Evolutionary conservation across 2,329 filamentous ascomycete genomes (phyloP), one percentile per base, ranked within the genome.

Genomic region (Aspergillus neotritici): DNA sequence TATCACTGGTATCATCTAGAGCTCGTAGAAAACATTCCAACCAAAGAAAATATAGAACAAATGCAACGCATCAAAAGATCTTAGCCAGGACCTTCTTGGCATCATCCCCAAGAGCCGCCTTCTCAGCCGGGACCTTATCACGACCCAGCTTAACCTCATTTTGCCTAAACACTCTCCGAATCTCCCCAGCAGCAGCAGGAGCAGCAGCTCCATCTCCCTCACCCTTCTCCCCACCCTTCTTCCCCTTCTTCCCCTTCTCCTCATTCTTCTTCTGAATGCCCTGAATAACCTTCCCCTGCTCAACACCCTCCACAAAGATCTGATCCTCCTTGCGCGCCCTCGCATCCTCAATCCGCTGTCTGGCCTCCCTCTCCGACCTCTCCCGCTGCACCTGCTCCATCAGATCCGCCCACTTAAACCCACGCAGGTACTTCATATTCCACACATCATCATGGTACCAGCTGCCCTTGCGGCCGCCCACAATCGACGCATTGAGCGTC

Each of bases 391-490:
- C 61, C 36, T 67, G 66, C 41, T 71, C 69, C 63, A 70, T 71
- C 47, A 73, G 47, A 55, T 72, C 67, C 14, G 55, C 58, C 70
- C 70, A 72, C 40, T 60, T 62, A 45, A 70, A 68, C 3, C 67
- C 66, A 9, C 52, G 51, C 36, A 73, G 53, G 43, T 73, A 73
- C 41, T 68, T 71, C 59, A 73, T 70, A 47, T 71, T 72, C 63
- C 62, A 69, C 21, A 72, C 53, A 52, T 72, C 71, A 50, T 72
- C 70, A 38, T 67, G 64, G 42, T 73, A 73, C 56, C 62, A 72
- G 4, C 68, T 64, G 3, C 67, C 66, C 54, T 73, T 72, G 28
- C 60, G 57, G 3, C 69, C 69, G 12, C 69, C 69, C 6, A 74
- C 58, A 6, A 63, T 65, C 3, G 58, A 58, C 21, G 69, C 67